Base-by-base conservation (phyloP, 768 basidiomycete species). In the Auricularia heimuer region DNA sequence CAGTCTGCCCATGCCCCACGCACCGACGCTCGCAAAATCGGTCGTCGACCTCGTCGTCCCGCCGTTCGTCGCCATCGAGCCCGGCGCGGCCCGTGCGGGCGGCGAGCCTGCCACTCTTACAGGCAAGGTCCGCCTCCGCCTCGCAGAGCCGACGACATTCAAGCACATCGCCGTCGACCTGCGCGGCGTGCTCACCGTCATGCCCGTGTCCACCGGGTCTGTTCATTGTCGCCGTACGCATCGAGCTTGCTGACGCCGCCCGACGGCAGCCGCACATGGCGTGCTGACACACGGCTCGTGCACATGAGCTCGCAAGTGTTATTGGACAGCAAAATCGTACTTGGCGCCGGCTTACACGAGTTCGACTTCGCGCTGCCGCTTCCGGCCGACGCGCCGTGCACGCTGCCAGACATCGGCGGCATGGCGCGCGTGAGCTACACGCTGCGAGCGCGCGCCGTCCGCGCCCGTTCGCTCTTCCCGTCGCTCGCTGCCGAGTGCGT, bases 321-420 rank as follows among this genome's bases (percentile, higher is more conserved):
- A 89, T 90, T 65, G 85, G 87, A 70, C 89, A 85, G 74, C 81
- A 80, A 51, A 86, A 89, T 71, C 79, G 97, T 94, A 0, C 86
- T 98, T 73, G 96, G 97, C 77, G 92, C 94, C n/a, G 96, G 96
- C 12, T 85, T 85, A 42, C 96, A 98, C 73, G 77, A 86, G 34
- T 98, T 97, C 75, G 95, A 94, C 29, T 98, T 98, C 77, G 86
- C 88, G 69, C 83, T 97, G 65, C 85, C 88, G 66, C 79, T 98
- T 34, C 90, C 91, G 24, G 92, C 92, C 45, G 84, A 87, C 4
- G 80, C 96, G 2, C 96, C 96, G 0, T 92, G 78, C 45, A 88
- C 89, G 3, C 75, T 60, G 7, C 56, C 56, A 4, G 56, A 60
- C 24, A 35, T 35, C 8, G 56, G 56, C 8, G 56, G 56, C 24